Conservation (phyloP, 2,329 filamentous ascomycete genomes). For the Hypoxylon sp. region DNA sequence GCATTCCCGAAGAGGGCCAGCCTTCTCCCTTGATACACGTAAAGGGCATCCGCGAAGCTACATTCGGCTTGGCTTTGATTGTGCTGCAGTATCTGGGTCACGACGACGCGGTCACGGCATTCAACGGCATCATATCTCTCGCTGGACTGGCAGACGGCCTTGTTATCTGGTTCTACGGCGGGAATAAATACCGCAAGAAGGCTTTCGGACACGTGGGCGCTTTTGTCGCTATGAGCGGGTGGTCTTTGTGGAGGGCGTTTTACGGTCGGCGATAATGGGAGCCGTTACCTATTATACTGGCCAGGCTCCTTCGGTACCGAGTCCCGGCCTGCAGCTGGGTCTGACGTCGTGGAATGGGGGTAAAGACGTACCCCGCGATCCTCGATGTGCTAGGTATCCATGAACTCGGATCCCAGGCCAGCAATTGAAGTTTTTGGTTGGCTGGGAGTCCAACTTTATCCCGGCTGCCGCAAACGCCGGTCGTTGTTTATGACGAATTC, state of each 20-base stretch:
- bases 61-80: slow-evolving; percentile 14
- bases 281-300: not conserved
- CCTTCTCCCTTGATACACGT: slow-evolving; percentile 21
- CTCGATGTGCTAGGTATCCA: slow-evolving; percentile 3
- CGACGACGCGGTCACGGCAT: slow-evolving; percentile 17
- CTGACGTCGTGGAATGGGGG: slow-evolving; percentile 21
- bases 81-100: slow-evolving; percentile 19
- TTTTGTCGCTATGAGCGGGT: slow-evolving; percentile 8
- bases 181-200: slow-evolving; percentile 12
- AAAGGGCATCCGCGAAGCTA: slow-evolving; percentile 28
- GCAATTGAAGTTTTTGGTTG: not conserved
- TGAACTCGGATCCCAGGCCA: not conserved
- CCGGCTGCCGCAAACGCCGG: slow-evolving; percentile 5
- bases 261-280: not conserved
- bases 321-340: slow-evolving; percentile 8
- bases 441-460: not conserved
- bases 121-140: slow-evolving; percentile 12
- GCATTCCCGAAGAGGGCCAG: not conserved
- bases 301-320: not conserved
- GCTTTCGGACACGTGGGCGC: slow-evolving; percentile 10
- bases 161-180: slow-evolving; percentile 17
- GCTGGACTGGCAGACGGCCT: slow-evolving; percentile 20
- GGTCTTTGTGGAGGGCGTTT: slow-evolving; percentile 24
- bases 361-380: slow-evolving; percentile 26
- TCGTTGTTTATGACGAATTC: slow-evolving; percentile 20